Evolutionary conservation across 1,139 yeast species (phyloP).

Genomic region (Hemisphaericaspora subhashii): DNA sequence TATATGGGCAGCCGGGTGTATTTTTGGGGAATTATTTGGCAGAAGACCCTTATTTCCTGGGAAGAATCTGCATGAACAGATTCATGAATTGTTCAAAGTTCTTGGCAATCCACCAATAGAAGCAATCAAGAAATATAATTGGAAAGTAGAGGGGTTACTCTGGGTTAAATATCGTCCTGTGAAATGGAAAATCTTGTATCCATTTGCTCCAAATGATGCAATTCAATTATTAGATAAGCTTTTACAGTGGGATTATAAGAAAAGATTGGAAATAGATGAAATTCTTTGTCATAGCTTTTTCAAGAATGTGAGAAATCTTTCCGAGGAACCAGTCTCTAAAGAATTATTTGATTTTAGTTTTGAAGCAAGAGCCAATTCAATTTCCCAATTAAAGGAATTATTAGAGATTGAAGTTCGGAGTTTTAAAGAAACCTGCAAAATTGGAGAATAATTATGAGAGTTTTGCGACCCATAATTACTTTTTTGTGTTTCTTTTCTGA

Average conservation of each 20-base stretch:
- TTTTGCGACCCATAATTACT: background rate
- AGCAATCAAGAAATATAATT: slow-evolving; percentile 28
- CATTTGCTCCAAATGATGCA: slow-evolving; percentile 55
- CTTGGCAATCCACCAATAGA: slow-evolving; percentile 60
- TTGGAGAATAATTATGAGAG: slow-evolving; percentile 7
- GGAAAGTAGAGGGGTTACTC: slow-evolving; percentile 23
- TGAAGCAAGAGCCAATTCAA: slow-evolving; percentile 42
- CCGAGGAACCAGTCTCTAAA: slow-evolving; percentile 50
- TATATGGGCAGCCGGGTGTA: slow-evolving; percentile 82
- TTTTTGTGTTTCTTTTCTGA: background rate
- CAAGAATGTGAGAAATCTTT: slow-evolving; percentile 42
- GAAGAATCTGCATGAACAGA: slow-evolving; percentile 62
- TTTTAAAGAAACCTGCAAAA: slow-evolving; percentile 22
- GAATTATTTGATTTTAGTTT: slow-evolving; percentile 61
- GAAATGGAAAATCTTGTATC: slow-evolving; percentile 54
- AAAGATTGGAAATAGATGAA: slow-evolving; percentile 48
- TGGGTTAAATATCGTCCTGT: slow-evolving; percentile 24
- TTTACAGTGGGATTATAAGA: slow-evolving; percentile 59
- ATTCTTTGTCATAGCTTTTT: slow-evolving; percentile 57
- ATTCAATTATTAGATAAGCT: slow-evolving; percentile 45
- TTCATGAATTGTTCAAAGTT: slow-evolving; percentile 59
- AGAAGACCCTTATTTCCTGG: slow-evolving; percentile 74
- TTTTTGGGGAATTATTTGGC: slow-evolving; percentile 73
- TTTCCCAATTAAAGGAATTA: slow-evolving; percentile 42
- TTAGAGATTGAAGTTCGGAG: slow-evolving; percentile 46